phyloP scores from a whole-genome alignment of 169 alveolate species.

The Eimeria nieschulzi region DNA sequence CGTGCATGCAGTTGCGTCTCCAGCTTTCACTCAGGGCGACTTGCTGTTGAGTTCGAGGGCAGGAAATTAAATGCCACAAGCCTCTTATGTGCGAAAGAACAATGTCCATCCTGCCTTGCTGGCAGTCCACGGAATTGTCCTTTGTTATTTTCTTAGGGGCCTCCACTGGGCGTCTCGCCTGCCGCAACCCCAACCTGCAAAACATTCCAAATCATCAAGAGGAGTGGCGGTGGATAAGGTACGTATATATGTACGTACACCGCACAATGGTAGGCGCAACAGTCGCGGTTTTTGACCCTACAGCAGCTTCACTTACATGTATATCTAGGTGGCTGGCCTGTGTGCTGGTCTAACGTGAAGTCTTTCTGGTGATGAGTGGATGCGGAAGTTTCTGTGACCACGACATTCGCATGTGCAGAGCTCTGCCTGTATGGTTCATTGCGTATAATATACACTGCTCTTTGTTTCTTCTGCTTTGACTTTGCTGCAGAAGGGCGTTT shows the following conservation, averaged over 20 bases:
- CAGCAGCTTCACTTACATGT: background rate
- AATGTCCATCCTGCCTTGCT: background rate
- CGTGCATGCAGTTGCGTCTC: background rate
- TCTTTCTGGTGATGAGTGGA: background rate
- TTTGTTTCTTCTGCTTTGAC: background rate
- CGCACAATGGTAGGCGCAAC: background rate
- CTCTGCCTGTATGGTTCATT: background rate
- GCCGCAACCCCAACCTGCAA: conserved; percentile 32
- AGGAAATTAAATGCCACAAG: background rate
- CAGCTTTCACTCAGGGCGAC: background rate
- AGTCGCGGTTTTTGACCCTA: background rate
- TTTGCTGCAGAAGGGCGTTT: conserved; percentile 7
- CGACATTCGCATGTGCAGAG: background rate
- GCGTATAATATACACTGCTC: no score
- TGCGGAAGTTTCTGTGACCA: background rate
- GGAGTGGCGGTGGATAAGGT: conserved; percentile 55
- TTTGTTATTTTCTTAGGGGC: conserved; percentile 6
- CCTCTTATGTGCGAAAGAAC: background rate
- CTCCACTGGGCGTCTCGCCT: conserved; percentile 40
- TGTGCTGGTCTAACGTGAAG: background rate
- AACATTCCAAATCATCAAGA: conserved; percentile 43
- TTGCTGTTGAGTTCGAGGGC: background rate
- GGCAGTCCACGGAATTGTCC: background rate
- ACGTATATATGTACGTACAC: background rate
- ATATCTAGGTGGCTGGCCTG: background rate